Conservation (phyloP, 2,329 filamentous ascomycete species). For the Trichoderma harzianum region DNA sequence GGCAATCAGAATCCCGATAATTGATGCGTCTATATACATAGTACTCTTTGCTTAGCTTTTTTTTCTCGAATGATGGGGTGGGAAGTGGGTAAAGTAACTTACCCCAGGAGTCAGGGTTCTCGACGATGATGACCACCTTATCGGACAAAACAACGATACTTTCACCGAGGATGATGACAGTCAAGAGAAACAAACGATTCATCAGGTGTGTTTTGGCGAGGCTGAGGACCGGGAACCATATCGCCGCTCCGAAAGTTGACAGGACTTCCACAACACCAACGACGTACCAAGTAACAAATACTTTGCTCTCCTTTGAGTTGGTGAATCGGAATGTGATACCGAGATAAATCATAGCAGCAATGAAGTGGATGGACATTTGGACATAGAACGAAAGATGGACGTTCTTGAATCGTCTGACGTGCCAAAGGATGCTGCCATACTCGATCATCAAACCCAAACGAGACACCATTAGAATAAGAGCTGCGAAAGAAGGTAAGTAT, state of each 20-base stretch:
- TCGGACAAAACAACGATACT: conserved; percentile 57
- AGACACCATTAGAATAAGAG: conserved; percentile 49
- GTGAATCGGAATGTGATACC: conserved; percentile 41
- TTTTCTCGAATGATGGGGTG: background rate
- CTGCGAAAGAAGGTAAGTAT: conserved; percentile 20
- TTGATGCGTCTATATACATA: conserved; percentile 25
- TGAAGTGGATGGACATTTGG: conserved; percentile 36
- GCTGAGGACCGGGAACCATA: conserved; percentile 52
- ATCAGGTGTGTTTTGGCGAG: conserved; percentile 62
- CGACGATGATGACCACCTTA: conserved; percentile 49
- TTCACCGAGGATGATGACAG: conserved; percentile 64
- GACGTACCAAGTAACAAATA: conserved; percentile 50
- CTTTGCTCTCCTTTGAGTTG: conserved; percentile 29
- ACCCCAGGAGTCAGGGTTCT: conserved; percentile 41
- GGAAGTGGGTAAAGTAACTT: conserved; percentile 17
- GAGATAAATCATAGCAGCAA: conserved; percentile 38
- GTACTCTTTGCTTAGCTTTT: background rate
- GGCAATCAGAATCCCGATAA: conserved; percentile 40
- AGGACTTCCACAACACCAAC: conserved; percentile 52
- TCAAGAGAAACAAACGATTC: conserved; percentile 61
- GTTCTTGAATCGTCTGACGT: conserved; percentile 40
- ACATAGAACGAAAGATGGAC: conserved; percentile 35
- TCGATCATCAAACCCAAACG: conserved; percentile 52
- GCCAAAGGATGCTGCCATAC: conserved; percentile 47
- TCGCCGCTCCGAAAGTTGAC: conserved; percentile 51